phyloP scores from a whole-genome alignment of 2,329 filamentous ascomycete genomes.

The Phialophora verrucosa region DNA sequence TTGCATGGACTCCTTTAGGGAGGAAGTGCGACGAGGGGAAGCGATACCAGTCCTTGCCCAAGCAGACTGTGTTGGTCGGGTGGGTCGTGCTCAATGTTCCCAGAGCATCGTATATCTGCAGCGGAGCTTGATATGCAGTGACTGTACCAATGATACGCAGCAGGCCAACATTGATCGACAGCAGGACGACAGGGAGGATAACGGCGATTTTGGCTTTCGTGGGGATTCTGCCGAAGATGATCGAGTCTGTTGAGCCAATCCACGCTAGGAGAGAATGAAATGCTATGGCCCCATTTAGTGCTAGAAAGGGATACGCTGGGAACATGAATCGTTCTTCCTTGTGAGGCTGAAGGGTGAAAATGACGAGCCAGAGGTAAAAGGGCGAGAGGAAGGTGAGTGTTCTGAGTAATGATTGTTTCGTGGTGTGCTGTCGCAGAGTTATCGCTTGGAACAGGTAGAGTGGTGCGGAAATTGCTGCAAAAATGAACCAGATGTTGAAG shows the following conservation, averaged over 20 bases:
- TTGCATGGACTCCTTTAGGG: constrained; percentile 79
- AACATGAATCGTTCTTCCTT: constrained; percentile 99
- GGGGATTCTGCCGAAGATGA: constrained; percentile 74
- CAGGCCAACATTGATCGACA: constrained; percentile 69
- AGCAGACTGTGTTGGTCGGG: constrained; percentile 75
- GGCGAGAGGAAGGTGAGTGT: constrained; percentile 79
- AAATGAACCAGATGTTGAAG: constrained; percentile 91
- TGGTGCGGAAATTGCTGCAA: constrained; percentile 76
- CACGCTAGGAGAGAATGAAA: constrained; percentile 79
- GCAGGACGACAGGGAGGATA: constrained; percentile 55
- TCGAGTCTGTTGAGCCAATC: constrained; percentile 72
- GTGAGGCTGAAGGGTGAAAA: constrained; percentile 91
- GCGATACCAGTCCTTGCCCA: constrained; percentile 98
- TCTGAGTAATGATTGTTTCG: constrained; percentile 72
- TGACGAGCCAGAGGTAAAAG: constrained; percentile 91
- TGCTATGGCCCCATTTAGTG: constrained; percentile 83
- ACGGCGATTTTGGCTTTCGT: constrained; percentile 70
- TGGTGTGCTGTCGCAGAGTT: constrained; percentile 62
- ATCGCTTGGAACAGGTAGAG: constrained; percentile 76
- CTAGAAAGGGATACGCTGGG: constrained; percentile 87
- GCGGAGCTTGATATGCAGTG: constrained; percentile 81
- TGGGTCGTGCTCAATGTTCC: constrained; percentile 59
- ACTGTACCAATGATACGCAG: constrained; percentile 77
- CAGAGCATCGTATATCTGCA: constrained; percentile 63
- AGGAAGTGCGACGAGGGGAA: constrained; percentile 94